Evolutionary conservation across 805 yeast genomes (phyloP), one percentile per base, ranked within the genome.

Genomic region (Clavispora asparagi): DNA sequence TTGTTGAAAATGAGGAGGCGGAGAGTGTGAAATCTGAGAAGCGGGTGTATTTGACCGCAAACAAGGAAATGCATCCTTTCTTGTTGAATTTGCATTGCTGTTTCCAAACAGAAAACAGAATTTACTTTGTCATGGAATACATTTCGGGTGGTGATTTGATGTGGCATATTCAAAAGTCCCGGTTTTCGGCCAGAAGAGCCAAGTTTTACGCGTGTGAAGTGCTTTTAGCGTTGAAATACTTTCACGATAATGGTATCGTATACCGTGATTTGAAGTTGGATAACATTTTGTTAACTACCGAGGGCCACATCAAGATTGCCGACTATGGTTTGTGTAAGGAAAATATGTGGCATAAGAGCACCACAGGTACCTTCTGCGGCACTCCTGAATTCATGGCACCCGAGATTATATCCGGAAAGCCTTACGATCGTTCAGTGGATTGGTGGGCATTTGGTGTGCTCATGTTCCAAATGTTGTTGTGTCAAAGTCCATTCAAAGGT

Each of bases 371-470:
- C 0, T 94, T 92, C 72, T 94, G 99, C 73, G 99, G 99, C 57
- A 94, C 99, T 2, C 99, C 99, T 0, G 99, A 94, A 65, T 87
- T 94, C 56, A 94, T 94, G 96, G 99, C 99, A 1, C 99, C 99
- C 0, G 99, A 94, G 67, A 92, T 94, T 55, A 74, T 94, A 60
- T 83, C 88, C 53, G 98, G 94, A 45, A 95, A 91, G 65, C 86
- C 83, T 49, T 94, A 94, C 60, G 94, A 90, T 44, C 82, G 95
- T 60, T 86, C 94, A 35, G 99, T 94, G 45, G 99, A 94, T 68
- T 94, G 99, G 99, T 94, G 99, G 99, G 98, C 99, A 1, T 89
- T 91, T 74, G 99, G 99, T 47, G 98, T 94, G 27, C 75, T 94
- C 53, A 73, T 94, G 54, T 94, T 92, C 67, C 99, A 94, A 68